Evolutionary conservation across 352 stramenopile species (phyloP), one percentile per base, ranked within the genome.

Genomic region (Pythium brassicae): DNA sequence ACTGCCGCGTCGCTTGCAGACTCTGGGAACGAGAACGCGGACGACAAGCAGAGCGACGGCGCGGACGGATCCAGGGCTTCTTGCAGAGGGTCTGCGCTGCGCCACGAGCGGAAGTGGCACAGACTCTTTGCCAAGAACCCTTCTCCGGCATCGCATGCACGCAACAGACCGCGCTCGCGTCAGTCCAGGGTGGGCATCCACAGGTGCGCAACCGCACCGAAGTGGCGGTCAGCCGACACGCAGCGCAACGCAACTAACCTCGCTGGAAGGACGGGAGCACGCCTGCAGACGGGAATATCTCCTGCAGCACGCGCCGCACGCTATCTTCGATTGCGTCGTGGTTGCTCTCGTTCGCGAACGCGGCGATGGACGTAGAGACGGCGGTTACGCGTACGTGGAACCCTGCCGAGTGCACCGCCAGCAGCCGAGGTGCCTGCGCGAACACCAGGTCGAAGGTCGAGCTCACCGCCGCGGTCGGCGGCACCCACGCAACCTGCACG

Each of bases 111-210:
- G 34, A 61, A 69, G 39, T 63, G 34, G 27, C 74, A 84, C 19
- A 78, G 40, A n/a, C 69, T 74, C 39, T 63, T 71, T 39, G 69
- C 62, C 58, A 84, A 54, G 29, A 74, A 82, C 3, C 69, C 74
- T 84, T 29, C 6, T 25, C 11, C 2, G 27, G 20, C 15, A 25
- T n/a, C 17, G 46, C 27, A 22, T 5, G 54, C 2, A 57, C 6
- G 22, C n/a, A n/a, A n/a, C n/a, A n/a, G n/a, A n/a, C n/a, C n/a
- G n/a, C n/a, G n/a, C n/a, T n/a, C n/a, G n/a, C 3, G 49, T 39
- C 42, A 22, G 15, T 43, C 34, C 12, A 59, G 23, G n/a, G n/a
- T n/a, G n/a, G n/a, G n/a, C 4, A 14, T 11, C 7, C 22, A 26
- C 17, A 37, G 32, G 32, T 37, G 14, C 32, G 6, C 32, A 37